These are phyloP conservation scores for Myriosclerotinia curreyana DNA, from an alignment of 2,329 filamentous ascomycete species.

Conservation along the genomic window DNA sequence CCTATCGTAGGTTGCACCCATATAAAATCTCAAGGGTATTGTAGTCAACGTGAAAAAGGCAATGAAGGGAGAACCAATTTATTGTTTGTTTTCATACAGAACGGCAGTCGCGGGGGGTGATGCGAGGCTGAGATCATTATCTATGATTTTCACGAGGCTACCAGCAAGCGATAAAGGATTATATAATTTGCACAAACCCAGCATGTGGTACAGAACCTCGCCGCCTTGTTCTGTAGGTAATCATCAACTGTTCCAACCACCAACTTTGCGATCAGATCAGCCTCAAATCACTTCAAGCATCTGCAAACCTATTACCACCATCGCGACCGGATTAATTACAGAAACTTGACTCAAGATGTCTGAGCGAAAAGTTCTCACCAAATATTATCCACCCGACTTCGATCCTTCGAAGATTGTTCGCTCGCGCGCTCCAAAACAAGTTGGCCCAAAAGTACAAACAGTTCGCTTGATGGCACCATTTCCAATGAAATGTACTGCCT, in stretches of 20 bases:
- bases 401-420: constrained; percentile 79
- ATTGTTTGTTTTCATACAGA: constrained; percentile 11
- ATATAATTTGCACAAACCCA: neutral
- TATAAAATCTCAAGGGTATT: neutral
- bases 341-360: constrained; percentile 57
- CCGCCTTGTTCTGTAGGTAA: constrained; percentile 1
- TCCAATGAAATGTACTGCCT: constrained; percentile 67
- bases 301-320: neutral
- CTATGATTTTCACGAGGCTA: neutral
- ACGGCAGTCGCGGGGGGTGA: constrained; percentile 14
- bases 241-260: constrained; percentile 2
- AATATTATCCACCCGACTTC: constrained; percentile 73
- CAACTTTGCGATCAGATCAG: neutral
- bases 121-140: constrained; percentile 23
- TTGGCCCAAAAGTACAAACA: constrained; percentile 76
- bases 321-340: neutral
- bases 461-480: constrained; percentile 91
- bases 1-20: neutral
- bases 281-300: neutral
- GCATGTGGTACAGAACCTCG: neutral
- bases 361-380: constrained; percentile 75
- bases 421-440: constrained; percentile 64
- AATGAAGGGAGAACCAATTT: neutral
- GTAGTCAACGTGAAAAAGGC: neutral
- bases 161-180: neutral